phyloP scores from a whole-genome alignment of 202 grass and related monocot species.

The Digitaria exilis region DNA sequence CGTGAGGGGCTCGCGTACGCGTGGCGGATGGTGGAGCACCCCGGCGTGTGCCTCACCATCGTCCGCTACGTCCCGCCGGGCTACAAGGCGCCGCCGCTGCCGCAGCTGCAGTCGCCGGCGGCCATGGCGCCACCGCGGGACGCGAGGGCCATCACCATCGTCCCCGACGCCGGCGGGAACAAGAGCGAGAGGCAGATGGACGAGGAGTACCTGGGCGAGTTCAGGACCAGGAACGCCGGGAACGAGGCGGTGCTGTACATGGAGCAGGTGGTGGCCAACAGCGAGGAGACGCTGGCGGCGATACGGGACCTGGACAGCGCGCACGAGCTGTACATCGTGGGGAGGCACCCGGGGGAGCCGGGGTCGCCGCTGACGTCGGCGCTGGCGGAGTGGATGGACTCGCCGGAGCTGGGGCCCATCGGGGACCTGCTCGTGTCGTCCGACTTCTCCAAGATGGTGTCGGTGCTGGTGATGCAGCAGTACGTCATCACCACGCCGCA shows the following conservation, averaged over 20 bases:
- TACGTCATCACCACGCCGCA: conserved; percentile 45
- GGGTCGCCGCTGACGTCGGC: conserved; percentile 53
- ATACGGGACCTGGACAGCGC: conserved; percentile 51
- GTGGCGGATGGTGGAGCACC: conserved; percentile 67
- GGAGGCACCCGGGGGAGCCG: conserved; percentile 45
- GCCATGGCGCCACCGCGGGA: neutral
- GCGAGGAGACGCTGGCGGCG: conserved; percentile 62
- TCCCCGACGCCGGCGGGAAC: conserved; percentile 21
- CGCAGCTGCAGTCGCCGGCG: neutral
- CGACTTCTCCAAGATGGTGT: conserved; percentile 66
- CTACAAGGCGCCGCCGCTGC: conserved; percentile 26
- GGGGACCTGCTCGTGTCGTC: conserved; percentile 65
- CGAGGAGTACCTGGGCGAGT: conserved; percentile 73
- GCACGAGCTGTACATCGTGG: conserved; percentile 73
- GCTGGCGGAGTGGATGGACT: conserved; percentile 77
- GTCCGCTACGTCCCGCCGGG: conserved; percentile 52
- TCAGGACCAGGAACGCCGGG: conserved; percentile 50
- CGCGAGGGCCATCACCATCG: conserved; percentile 50
- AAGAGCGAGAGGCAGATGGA: conserved; percentile 56
- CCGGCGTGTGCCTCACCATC: conserved; percentile 60
- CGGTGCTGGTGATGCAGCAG: conserved; percentile 79
- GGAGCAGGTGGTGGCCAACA: conserved; percentile 72
- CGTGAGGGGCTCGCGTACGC: conserved; percentile 81
- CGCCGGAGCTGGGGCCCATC: conserved; percentile 80
- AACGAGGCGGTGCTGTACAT: conserved; percentile 54